A percentile compares a stretch with the other conserved stretches of the same genome.
These are phyloP conservation scores for Alliaria petiolata DNA, from an alignment of 345 rosid species.

Conservation along the genomic window DNA sequence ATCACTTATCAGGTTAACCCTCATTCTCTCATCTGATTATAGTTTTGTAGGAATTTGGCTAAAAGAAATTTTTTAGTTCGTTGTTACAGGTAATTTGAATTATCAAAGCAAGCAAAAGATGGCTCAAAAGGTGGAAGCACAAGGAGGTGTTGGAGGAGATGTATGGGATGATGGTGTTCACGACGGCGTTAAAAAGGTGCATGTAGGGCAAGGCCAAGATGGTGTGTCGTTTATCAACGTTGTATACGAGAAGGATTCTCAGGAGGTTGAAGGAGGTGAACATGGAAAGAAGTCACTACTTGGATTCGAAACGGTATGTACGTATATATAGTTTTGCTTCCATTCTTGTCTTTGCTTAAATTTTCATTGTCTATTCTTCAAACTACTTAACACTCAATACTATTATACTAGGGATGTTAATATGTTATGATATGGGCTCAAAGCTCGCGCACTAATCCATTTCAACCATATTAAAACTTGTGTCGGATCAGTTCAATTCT, in stretches of 20 bases:
- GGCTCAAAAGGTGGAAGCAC: slow-evolving; percentile 18
- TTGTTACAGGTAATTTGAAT: not conserved
- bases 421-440: no score
- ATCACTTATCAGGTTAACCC: not conserved
- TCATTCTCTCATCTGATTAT: not conserved
- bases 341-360: not conserved
- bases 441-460: no score
- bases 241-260: slow-evolving; percentile 18
- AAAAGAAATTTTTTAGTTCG: not conserved
- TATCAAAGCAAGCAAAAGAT: slow-evolving; percentile 4
- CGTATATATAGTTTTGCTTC: not conserved
- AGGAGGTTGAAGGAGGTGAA: slow-evolving; percentile 7
- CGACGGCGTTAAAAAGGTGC: slow-evolving; percentile 11
- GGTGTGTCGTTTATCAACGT: slow-evolving; percentile 8
- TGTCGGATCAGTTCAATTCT: no score
- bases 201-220: slow-evolving; percentile 19
- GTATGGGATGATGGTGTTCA: slow-evolving; percentile 1
- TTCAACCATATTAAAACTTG: no score
- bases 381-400: not conserved
- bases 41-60: not conserved
- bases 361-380: not conserved
- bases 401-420: not conserved
- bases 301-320: slow-evolving; percentile 19
- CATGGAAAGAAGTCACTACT: slow-evolving; percentile 17
- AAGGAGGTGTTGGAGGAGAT: slow-evolving; percentile 1